Evolutionary conservation across 169 alveolate genomes (phyloP).

Genomic region (Plasmodium yoelii): DNA sequence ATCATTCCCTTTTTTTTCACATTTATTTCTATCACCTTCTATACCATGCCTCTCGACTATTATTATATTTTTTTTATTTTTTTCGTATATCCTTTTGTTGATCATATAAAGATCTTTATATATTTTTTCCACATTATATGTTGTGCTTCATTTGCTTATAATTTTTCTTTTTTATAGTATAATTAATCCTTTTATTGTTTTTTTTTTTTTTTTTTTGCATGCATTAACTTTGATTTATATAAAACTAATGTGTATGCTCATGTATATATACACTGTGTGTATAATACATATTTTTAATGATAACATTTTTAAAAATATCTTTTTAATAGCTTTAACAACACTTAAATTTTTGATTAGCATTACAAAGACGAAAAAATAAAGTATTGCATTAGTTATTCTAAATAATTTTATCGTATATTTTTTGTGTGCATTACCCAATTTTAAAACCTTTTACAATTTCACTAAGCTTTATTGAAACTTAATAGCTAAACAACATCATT

Average conservation of each 20-base stretch:
- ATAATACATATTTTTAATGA: conserved; percentile 29
- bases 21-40: too few relatives aligned
- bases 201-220: conserved; percentile 1
- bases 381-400: background rate
- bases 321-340: conserved; percentile 45
- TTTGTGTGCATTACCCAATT: too few relatives aligned
- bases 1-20: too few relatives aligned
- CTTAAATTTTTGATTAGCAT: background rate
- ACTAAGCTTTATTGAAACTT: too few relatives aligned
- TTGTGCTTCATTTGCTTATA: background rate
- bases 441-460: too few relatives aligned
- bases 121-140: background rate
- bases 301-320: conserved; percentile 40
- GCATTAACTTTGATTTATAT: conserved; percentile 46
- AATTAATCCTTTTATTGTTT: background rate
- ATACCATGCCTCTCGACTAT: background rate
- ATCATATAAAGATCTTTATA: background rate
- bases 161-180: background rate
- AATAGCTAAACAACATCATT: too few relatives aligned
- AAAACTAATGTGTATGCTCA: conserved; percentile 14
- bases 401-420: too few relatives aligned
- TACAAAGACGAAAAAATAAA: background rate
- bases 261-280: conserved; percentile 7
- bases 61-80: conserved; percentile 6
- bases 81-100: conserved; percentile 15